Evolutionary conservation across 2,329 filamentous ascomycete species (phyloP).

Genomic region (Venturia effusa): DNA sequence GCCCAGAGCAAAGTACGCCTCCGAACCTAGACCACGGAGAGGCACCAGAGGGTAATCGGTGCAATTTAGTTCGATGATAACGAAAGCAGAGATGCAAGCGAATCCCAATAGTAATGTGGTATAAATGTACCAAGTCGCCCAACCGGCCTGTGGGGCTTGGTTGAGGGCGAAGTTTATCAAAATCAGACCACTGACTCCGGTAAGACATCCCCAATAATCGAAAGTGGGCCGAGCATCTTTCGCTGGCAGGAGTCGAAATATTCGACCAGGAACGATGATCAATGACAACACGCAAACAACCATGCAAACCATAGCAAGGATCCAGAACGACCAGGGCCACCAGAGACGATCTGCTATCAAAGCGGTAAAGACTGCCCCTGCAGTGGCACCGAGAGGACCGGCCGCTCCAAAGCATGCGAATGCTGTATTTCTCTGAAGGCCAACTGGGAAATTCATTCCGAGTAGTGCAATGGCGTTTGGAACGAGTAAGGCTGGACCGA

Average conservation of each 20-base stretch:
- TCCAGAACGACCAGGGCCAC: constrained; percentile 25
- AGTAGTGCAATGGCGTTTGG: constrained; percentile 11
- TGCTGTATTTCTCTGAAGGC: constrained; percentile 5
- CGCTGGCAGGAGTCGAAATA: background rate
- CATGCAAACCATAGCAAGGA: constrained; percentile 19
- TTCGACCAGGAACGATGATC: constrained; percentile 16
- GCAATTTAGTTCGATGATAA: constrained; percentile 19
- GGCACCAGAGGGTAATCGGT: constrained; percentile 17
- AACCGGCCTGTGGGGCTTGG: constrained; percentile 22
- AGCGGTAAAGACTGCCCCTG: constrained; percentile 9
- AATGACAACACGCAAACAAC: constrained; percentile 16
- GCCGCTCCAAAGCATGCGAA: constrained; percentile 9
- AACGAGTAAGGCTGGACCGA: constrained; percentile 17
- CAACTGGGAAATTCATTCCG: constrained; percentile 9
- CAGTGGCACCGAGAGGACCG: constrained; percentile 3
- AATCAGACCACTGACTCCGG: constrained; percentile 21
- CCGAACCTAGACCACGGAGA: constrained; percentile 16
- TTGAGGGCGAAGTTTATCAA: constrained; percentile 23
- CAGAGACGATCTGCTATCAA: constrained; percentile 11
- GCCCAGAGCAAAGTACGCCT: constrained; percentile 18
- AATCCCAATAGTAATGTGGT: constrained; percentile 20
- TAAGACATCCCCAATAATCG: constrained; percentile 19
- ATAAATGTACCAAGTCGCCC: constrained; percentile 19
- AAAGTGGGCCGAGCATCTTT: constrained; percentile 15
- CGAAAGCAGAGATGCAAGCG: constrained; percentile 19